Evolutionary conservation across 331 rosid genomes (phyloP).

Genomic region (Erythrophleum ivorense): DNA sequence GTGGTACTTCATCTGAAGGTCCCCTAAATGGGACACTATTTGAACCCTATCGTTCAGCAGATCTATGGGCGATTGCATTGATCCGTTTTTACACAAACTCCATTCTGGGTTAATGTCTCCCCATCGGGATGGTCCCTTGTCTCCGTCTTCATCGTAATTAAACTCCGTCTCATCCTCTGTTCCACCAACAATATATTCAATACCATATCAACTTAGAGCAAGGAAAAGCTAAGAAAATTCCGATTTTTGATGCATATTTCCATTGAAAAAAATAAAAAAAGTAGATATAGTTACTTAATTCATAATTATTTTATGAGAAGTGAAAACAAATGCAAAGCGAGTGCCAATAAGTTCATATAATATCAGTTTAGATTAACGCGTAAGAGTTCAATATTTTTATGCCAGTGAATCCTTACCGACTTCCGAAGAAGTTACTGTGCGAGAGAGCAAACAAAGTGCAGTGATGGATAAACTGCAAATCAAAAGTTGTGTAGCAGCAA

Average conservation of each 20-base stretch:
- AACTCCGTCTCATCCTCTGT: constrained; percentile 57
- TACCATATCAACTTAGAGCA: too few relatives aligned
- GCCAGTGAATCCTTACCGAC: constrained; percentile 43
- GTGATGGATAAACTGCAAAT: constrained; percentile 28
- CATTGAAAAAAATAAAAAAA: too few relatives aligned
- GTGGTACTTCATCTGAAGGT: constrained; percentile 46
- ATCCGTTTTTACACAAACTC: constrained; percentile 57
- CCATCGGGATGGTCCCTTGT: constrained; percentile 65
- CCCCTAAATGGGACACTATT: constrained; percentile 44
- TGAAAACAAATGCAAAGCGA: too few relatives aligned
- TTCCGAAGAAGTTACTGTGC: constrained; percentile 49
- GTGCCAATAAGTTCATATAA: too few relatives aligned
- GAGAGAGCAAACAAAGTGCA: constrained; percentile 41
- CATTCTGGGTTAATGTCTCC: constrained; percentile 67
- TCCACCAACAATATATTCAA: not conserved
- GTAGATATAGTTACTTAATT: too few relatives aligned
- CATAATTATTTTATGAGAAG: too few relatives aligned
- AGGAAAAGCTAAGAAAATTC: too few relatives aligned
- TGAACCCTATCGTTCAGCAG: constrained; percentile 50
- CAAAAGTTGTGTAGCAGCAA: constrained; percentile 31
- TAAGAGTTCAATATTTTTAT: too few relatives aligned
- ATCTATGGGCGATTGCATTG: constrained; percentile 83
- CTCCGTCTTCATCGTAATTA: constrained; percentile 45
- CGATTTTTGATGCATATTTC: too few relatives aligned
- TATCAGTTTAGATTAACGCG: too few relatives aligned